A percentile compares a stretch with the other conserved stretches of the same genome.
Evolutionary conservation across 202 grass and related monocot genomes (phyloP).

Genomic region (Carex arenaria): DNA sequence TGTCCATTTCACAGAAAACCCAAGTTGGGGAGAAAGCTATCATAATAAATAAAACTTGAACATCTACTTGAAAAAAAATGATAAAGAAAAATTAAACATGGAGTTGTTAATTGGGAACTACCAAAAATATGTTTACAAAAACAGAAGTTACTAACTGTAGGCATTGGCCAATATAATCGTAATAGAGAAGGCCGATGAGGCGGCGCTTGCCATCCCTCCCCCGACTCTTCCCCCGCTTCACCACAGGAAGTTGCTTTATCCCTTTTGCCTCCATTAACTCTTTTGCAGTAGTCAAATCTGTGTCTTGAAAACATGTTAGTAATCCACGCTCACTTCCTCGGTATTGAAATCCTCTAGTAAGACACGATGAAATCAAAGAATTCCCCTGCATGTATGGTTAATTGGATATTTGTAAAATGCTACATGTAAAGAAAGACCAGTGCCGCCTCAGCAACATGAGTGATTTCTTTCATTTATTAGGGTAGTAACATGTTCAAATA

Average conservation of each 20-base stretch:
- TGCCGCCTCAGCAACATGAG: not conserved
- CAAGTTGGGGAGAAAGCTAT: not conserved
- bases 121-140: not conserved
- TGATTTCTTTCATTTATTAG: not conserved
- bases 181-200: slow-evolving; percentile 81
- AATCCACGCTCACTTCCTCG: slow-evolving; percentile 78
- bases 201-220: slow-evolving; percentile 68
- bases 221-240: slow-evolving; percentile 60
- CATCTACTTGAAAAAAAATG: not conserved
- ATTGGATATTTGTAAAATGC: not conserved
- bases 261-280: slow-evolving; percentile 95
- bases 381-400: slow-evolving; percentile 33
- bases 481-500: not conserved
- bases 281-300: slow-evolving; percentile 94
- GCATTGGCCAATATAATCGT: slow-evolving; percentile 76
- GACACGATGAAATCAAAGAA: slow-evolving; percentile 58
- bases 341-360: slow-evolving; percentile 82
- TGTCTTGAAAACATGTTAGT: slow-evolving; percentile 88
- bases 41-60: slow-evolving; percentile 4
- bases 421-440: not conserved
- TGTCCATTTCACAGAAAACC: not conserved
- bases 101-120: not conserved
- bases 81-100: not conserved
- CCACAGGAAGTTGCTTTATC: slow-evolving; percentile 92
- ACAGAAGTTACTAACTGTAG: slow-evolving; percentile 48